phyloP scores from a whole-genome alignment of 345 rosid species.

The Dipteronia sinensis region DNA sequence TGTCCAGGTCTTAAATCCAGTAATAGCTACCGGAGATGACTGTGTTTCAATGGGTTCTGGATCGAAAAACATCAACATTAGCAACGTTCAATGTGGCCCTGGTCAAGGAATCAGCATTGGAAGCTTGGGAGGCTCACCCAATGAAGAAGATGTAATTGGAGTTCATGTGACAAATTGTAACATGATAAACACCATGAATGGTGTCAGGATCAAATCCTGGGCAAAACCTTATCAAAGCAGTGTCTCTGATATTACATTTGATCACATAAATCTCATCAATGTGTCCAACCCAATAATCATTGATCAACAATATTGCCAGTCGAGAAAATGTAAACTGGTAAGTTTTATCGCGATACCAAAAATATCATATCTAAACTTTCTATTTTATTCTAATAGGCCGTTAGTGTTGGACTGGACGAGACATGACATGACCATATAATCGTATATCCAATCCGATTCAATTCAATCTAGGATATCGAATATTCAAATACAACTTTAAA shows the following conservation, averaged over 20 bases:
- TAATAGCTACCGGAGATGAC: slow-evolving; percentile 34
- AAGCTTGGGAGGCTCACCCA: not conserved
- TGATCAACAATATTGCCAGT: slow-evolving; percentile 5
- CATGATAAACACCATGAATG: not conserved
- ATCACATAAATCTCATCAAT: not conserved
- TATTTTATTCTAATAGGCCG: no score
- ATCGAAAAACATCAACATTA: slow-evolving; percentile 11
- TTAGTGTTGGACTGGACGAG: no score
- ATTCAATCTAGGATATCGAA: no score
- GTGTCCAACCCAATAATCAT: slow-evolving; percentile 9
- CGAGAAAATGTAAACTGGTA: not conserved
- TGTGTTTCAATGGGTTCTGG: slow-evolving; percentile 35
- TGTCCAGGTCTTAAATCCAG: slow-evolving; percentile 18
- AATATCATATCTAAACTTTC: no score
- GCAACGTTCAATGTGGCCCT: slow-evolving; percentile 27
- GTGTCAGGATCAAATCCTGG: slow-evolving; percentile 1
- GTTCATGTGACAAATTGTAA: not conserved
- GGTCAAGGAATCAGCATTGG: slow-evolving; percentile 34
- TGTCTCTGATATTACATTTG: not conserved
- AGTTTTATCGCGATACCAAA: not conserved
- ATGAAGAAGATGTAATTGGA: not conserved
- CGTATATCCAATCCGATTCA: no score
- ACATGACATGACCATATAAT: no score
- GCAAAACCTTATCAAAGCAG: not conserved
- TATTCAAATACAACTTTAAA: no score